A percentile compares a stretch with the other conserved stretches of the same genome.
Conservation (phyloP, 2,329 filamentous ascomycete species). For the Monilinia fructicola region DNA sequence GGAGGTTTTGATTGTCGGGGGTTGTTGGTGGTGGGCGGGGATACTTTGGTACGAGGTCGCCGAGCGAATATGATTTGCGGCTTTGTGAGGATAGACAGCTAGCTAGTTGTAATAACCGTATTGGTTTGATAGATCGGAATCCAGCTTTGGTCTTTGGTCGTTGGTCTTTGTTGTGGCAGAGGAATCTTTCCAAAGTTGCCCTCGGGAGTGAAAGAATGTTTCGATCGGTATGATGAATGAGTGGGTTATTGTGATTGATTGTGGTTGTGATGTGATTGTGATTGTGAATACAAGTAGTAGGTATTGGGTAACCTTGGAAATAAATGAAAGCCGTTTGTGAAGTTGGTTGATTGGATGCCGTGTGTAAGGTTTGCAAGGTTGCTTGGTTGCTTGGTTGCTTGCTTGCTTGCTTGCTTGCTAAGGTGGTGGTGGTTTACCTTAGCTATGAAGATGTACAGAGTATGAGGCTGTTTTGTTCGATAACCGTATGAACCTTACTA, state of each 20-base stretch:
- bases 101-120: neutral
- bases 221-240: neutral
- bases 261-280: neutral
- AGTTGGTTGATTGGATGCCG: too few species aligned
- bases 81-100: neutral
- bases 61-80: constrained; percentile 9
- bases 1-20: constrained; percentile 1
- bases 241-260: neutral
- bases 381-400: neutral
- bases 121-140: neutral
- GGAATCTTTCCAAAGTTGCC: neutral
- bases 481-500: too few species aligned
- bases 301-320: too few species aligned
- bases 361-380: too few species aligned
- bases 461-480: neutral
- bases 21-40: constrained; percentile 29
- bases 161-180: neutral
- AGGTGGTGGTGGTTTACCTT: too few species aligned
- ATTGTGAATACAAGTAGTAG: neutral
- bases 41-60: constrained; percentile 21
- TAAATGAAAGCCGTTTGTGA: too few species aligned
- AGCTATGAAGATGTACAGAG: too few species aligned
- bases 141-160: neutral
- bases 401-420: neutral
- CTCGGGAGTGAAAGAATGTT: neutral